Conservation (phyloP, 805 yeast genomes). For the Phaffomyces antillensis region DNA sequence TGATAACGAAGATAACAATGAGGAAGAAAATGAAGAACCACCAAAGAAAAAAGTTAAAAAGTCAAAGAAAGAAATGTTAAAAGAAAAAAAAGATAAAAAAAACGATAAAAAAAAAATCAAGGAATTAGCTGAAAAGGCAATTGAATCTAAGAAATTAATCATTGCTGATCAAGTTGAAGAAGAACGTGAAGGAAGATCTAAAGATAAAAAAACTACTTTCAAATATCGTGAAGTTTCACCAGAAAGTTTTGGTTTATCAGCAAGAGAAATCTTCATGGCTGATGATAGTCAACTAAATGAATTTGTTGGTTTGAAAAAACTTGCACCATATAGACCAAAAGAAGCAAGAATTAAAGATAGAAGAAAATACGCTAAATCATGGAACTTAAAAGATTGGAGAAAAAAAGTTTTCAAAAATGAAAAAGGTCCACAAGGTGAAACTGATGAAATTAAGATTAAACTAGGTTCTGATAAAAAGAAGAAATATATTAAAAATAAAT, state of each 20-base stretch:
- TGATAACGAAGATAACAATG: constrained; percentile 23
- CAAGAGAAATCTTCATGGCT: constrained; percentile 84
- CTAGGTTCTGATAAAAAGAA: constrained; percentile 12
- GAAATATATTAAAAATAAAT: too few species aligned
- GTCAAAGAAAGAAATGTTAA: constrained; percentile 47
- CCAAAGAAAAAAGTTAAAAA: constrained; percentile 39
- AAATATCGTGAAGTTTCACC: constrained; percentile 94
- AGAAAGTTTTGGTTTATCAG: constrained; percentile 78
- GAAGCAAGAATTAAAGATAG: constrained; percentile 70
- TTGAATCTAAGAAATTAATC: constrained; percentile 63
- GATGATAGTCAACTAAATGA: constrained; percentile 82
- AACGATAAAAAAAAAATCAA: constrained; percentile 55
- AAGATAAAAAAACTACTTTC: constrained; percentile 45
- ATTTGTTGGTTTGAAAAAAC: constrained; percentile 80
- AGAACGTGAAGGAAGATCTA: constrained; percentile 46
- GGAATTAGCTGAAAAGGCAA: constrained; percentile 67
- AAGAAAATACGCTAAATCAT: constrained; percentile 77
- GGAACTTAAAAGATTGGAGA: constrained; percentile 84
- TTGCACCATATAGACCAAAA: constrained; percentile 84
- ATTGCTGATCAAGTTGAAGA: constrained; percentile 64
- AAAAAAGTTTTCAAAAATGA: constrained; percentile 66
- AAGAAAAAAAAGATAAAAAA: constrained; percentile 50
- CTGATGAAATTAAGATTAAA: constrained; percentile 19
- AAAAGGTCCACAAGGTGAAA: constrained; percentile 33
- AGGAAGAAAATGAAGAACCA: constrained; percentile 27